Base-by-base conservation (phyloP, 805 yeast genomes). In the Pichia sporocuriosa region DNA sequence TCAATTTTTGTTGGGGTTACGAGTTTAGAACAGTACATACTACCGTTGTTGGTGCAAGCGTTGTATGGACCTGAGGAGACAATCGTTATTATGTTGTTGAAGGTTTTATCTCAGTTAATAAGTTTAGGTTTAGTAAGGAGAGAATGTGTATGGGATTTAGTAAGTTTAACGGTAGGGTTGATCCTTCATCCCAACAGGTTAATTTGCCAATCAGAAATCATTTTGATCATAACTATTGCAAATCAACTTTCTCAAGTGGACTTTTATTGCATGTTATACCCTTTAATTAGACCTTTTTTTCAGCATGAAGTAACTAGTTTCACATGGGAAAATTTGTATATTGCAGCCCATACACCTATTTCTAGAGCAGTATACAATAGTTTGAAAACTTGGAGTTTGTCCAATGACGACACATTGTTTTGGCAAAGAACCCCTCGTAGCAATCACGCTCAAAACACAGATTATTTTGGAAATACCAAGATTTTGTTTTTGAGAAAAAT, bases 141-240 rank as follows among this genome's bases (percentile, higher is more conserved):
- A 38, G 65, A 66, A 5, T 68, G 68, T 37, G 59, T 74, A 26
- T 77, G 81, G 74, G 84, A 78, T 46, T 59, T 81, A 4, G 61
- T 79, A 15, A 62, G 63, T 3, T 62, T 68, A 3, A 65, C 76
- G 0, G 63, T 79, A 3, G 75, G 78, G 42, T 69, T 90, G 22
- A 55, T 84, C 0, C 59, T 89, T 8, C 97, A 89, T 56, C 97
- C 97, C 0, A 89, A 87, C 58, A 82, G 77, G 40, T 81, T 94
- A 79, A 81, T 90, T 10, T 63, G 95, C 29, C 86, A 84, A 48
- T 72, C 82, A 2, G 75, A 83, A 0, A 53, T 87, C 32, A 63
- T 69, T 2, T 66, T 88, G 37, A 66, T 88, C 1, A 65, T 83
- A 3, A 70, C 82, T 0, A 72, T 85, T 2, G 76, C 84, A 1